These are phyloP conservation scores for Artomyces pyxidatus DNA, from an alignment of 768 basidiomycete species.

Conservation along the genomic window DNA sequence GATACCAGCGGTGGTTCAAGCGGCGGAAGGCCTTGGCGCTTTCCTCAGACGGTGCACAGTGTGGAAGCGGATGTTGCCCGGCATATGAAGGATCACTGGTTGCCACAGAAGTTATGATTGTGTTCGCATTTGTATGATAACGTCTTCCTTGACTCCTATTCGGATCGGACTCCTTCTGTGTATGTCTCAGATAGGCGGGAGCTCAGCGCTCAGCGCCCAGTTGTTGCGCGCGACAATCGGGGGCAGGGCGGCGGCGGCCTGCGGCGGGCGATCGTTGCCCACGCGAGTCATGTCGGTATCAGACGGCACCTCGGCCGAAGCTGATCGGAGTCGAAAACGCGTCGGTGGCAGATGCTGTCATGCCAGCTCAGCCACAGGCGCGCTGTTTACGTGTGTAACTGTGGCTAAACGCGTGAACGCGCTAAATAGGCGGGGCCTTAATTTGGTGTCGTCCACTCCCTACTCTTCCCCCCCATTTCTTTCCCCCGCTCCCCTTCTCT, in stretches of 20 bases:
- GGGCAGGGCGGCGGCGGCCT: too few species aligned
- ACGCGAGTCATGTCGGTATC: background rate
- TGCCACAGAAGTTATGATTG: slow-evolving; percentile 46
- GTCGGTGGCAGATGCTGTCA: background rate
- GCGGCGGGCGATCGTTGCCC: too few species aligned
- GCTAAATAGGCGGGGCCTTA: background rate
- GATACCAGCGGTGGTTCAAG: background rate
- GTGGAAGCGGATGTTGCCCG: slow-evolving; percentile 59
- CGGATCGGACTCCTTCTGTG: too few species aligned
- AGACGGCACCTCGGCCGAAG: background rate
- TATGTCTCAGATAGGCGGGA: too few species aligned
- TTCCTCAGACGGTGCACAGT: slow-evolving; percentile 24
- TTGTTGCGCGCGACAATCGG: too few species aligned
- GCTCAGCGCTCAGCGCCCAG: too few species aligned
- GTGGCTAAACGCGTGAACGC: background rate
- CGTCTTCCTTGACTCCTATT: too few species aligned
- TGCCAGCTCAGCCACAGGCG: background rate
- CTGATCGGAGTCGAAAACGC: background rate
- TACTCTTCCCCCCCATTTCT: background rate
- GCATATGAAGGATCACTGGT: slow-evolving; percentile 54
- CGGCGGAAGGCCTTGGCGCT: background rate
- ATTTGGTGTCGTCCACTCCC: background rate
- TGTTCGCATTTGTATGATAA: slow-evolving; percentile 1
- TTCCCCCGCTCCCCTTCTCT: background rate
- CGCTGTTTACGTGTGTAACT: background rate